Evolutionary conservation across 192 early-diverging fungal species (phyloP).

Genomic region (Linnemannia elongata): DNA sequence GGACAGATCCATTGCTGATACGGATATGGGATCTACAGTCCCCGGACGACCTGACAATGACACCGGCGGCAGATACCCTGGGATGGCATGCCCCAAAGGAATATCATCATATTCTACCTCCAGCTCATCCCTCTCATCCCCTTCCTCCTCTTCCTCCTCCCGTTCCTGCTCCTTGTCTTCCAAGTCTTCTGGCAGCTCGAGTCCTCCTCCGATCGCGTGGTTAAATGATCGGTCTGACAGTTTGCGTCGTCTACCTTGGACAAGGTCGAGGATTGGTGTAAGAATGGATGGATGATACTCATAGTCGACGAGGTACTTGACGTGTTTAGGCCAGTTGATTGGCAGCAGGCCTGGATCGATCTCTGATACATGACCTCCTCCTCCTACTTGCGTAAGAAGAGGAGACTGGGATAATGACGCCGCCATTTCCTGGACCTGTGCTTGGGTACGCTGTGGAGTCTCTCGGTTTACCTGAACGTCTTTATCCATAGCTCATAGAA

Average conservation of each 20-base stretch:
- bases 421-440: not conserved
- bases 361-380: constrained; percentile 24
- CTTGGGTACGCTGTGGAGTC: not conserved
- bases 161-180: not conserved
- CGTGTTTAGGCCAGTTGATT: constrained; percentile 39
- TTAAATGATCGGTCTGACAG: not conserved
- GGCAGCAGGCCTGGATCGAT: constrained; percentile 31
- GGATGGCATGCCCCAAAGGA: constrained; percentile 40
- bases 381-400: not conserved
- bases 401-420: not conserved
- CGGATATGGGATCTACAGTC: not conserved
- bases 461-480: not conserved
- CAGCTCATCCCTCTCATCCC: constrained; percentile 11
- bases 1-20: not conserved
- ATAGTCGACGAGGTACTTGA: constrained; percentile 50
- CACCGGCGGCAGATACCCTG: constrained; percentile 9
- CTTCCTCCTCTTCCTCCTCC: constrained; percentile 1
- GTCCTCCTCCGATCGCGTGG: too few relatives aligned
- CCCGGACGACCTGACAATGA: not conserved
- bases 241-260: constrained; percentile 27
- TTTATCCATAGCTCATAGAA: not conserved
- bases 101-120: constrained; percentile 41
- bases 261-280: constrained; percentile 20
- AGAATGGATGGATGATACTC: constrained; percentile 44
- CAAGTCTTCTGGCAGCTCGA: not conserved